Evolutionary conservation across 148 eudicot genomes (phyloP).

Genomic region (Amaranthus palmeri): DNA sequence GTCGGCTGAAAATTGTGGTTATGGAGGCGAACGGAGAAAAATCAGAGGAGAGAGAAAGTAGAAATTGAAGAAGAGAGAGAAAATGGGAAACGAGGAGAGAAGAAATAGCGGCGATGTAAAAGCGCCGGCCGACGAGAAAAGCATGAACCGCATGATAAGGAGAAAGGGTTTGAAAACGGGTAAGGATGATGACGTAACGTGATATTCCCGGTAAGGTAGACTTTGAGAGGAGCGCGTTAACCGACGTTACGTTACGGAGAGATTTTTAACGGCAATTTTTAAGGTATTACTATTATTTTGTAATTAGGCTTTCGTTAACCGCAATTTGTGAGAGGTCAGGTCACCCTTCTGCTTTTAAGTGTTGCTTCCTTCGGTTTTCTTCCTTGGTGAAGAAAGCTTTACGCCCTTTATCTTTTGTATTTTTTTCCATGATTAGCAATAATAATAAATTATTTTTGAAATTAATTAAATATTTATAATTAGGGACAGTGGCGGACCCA

Average conservation of each 20-base stretch:
- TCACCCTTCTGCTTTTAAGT: no score
- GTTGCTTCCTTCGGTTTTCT: no score
- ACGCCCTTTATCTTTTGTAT: no score
- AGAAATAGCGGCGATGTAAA: not conserved
- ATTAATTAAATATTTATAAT: no score
- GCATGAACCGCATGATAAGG: constrained; percentile 29
- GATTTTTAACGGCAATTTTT: not conserved
- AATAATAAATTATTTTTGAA: no score
- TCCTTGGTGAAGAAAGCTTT: no score
- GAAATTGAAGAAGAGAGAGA: not conserved
- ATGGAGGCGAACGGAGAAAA: constrained; percentile 21
- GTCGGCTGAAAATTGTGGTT: not conserved
- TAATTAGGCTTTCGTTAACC: no score
- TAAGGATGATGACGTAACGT: constrained; percentile 26
- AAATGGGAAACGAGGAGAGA: constrained; percentile 30
- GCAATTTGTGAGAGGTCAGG: no score
- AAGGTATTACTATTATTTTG: not conserved
- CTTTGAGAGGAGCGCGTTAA: constrained; percentile 27
- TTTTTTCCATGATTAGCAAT: no score
- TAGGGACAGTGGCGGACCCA: no score
- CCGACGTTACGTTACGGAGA: constrained; percentile 13
- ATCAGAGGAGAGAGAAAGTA: not conserved
- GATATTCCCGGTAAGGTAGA: constrained; percentile 27
- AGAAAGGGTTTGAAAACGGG: constrained; percentile 21
- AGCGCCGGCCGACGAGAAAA: constrained; percentile 34